Evolutionary conservation across 805 yeast species (phyloP).

Genomic region (Yarrowia bubula): DNA sequence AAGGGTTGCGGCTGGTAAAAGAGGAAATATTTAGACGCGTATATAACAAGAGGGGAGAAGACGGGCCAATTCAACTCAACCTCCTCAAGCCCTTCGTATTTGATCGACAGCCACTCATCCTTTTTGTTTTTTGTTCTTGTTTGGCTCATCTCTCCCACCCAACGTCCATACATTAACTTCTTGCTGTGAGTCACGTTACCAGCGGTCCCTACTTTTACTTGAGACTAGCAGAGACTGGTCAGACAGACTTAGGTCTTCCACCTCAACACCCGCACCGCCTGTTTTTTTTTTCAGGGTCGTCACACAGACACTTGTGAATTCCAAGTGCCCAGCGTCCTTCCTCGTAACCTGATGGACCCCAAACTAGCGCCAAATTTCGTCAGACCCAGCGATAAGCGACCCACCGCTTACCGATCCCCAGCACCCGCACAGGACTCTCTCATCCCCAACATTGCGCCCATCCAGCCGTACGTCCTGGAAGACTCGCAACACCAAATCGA

Average conservation of each 20-base stretch:
- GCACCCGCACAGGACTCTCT: slow-evolving; percentile 35
- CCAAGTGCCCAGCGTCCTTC: background rate
- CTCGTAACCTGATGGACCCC: slow-evolving; percentile 68
- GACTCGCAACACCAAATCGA: slow-evolving; percentile 66
- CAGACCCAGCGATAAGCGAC: slow-evolving; percentile 71
- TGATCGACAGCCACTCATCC: no score
- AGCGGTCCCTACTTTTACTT: background rate
- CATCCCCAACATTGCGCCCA: slow-evolving; percentile 67
- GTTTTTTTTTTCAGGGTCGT: no score
- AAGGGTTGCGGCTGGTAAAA: slow-evolving; percentile 14
- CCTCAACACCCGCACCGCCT: no score
- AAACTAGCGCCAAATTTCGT: slow-evolving; percentile 85
- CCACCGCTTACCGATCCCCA: slow-evolving; percentile 37
- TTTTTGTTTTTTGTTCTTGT: no score
- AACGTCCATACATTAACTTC: slow-evolving; percentile 13
- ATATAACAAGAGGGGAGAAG: background rate
- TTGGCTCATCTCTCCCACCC: background rate
- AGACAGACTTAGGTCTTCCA: no score
- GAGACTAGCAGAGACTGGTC: background rate
- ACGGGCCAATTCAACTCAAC: no score
- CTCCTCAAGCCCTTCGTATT: no score
- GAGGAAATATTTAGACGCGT: background rate
- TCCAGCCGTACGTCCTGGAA: slow-evolving; percentile 74
- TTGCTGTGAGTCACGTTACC: slow-evolving; percentile 26
- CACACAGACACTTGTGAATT: no score